Conservation (phyloP, 768 basidiomycete species). For the Boletus sp. region DNA sequence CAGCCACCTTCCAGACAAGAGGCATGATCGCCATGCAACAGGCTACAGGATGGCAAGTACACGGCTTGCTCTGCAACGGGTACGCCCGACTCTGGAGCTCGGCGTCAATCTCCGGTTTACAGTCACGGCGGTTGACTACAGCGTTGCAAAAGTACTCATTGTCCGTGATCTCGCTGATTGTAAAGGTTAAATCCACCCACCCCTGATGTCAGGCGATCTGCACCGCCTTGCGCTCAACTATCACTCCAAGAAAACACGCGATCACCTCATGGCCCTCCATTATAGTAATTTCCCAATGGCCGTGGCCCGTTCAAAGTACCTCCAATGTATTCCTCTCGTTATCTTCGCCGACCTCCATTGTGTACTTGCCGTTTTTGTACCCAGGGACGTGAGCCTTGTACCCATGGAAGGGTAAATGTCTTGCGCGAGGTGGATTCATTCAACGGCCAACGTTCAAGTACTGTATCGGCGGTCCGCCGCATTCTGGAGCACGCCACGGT, state of each 20-base stretch:
- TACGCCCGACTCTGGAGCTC: background rate
- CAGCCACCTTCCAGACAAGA: background rate
- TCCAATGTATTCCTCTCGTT: conserved; percentile 3
- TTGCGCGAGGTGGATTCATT: background rate
- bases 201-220: conserved; percentile 16
- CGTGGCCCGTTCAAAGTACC: background rate
- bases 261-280: conserved; percentile 25
- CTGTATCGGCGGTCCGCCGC: conserved; percentile 4
- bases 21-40: background rate
- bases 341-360: conserved; percentile 17
- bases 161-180: conserved; percentile 16
- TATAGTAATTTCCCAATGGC: conserved; percentile 10
- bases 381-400: conserved; percentile 7
- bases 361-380: conserved; percentile 2
- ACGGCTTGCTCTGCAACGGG: background rate
- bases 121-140: background rate
- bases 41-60: conserved; percentile 20
- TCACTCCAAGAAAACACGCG: conserved; percentile 21
- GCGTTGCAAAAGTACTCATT: conserved; percentile 5
- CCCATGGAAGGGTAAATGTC: background rate
- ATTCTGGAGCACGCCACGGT: background rate
- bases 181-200: conserved; percentile 22
- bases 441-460: background rate
- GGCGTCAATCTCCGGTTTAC: background rate
- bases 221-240: conserved; percentile 13